Evolutionary conservation across 2,329 filamentous ascomycete species (phyloP).

Genomic region (Hymenoscyphus fraxineus): DNA sequence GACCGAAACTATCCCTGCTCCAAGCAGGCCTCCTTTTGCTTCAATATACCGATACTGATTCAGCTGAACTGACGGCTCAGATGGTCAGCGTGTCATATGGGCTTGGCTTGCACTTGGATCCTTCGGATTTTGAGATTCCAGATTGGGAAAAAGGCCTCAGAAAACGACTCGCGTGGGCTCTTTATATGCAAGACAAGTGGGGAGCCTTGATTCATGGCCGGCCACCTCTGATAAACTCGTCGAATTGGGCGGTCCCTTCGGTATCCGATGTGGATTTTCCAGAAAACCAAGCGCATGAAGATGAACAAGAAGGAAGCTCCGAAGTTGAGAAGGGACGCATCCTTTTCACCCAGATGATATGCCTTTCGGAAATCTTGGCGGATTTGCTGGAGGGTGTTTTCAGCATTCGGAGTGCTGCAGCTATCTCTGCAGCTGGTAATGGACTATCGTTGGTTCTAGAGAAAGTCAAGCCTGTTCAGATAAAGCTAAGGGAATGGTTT

Average conservation of each 20-base stretch:
- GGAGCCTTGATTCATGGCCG: conserved; percentile 54
- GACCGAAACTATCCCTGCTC: conserved; percentile 53
- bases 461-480: conserved; percentile 46
- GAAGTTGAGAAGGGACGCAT: conserved; percentile 44
- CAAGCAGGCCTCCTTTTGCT: conserved; percentile 53
- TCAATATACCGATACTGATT: conserved; percentile 37
- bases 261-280: conserved; percentile 45
- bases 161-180: conserved; percentile 59
- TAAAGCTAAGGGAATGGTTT: conserved; percentile 47
- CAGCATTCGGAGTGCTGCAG: conserved; percentile 32
- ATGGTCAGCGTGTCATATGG: conserved; percentile 53
- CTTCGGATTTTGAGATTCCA: conserved; percentile 58
- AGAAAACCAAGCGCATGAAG: conserved; percentile 25
- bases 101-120: conserved; percentile 58
- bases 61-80: conserved; percentile 41
- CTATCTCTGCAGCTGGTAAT: conserved; percentile 26
- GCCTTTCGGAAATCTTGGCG: conserved; percentile 48
- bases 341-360: conserved; percentile 49
- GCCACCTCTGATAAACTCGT: conserved; percentile 50
- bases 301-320: no score
- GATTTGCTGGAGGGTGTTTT: conserved; percentile 50
- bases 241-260: conserved; percentile 52
- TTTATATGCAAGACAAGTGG: conserved; percentile 65
- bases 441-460: conserved; percentile 38
- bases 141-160: conserved; percentile 60